Percentiles rank a stretch among this genome's conserved stretches.
Conservation (phyloP, 176 grass and related monocot species). For the Hsuehochloa calcarea region DNA sequence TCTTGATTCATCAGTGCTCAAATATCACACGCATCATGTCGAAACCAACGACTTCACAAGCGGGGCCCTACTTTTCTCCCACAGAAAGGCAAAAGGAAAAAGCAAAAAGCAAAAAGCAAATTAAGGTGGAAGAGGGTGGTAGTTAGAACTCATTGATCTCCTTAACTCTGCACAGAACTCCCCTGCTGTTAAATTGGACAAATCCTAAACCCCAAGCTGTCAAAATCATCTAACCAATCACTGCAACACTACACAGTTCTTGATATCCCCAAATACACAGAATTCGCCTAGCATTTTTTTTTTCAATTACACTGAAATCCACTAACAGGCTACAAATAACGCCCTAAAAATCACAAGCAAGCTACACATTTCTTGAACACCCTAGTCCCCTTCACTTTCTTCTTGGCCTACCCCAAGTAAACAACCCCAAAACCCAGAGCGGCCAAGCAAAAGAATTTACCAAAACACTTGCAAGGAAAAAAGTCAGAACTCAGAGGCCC, state of each 20-base stretch:
- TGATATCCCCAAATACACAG: not conserved
- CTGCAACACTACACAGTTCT: not conserved
- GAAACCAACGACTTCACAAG: slow-evolving; percentile 28
- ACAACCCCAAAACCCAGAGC: not conserved
- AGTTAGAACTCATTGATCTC: not conserved
- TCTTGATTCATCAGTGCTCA: not conserved
- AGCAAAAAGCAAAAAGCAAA: not conserved
- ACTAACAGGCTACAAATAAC: not conserved
- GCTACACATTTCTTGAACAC: not conserved
- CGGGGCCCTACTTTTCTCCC: slow-evolving; percentile 9
- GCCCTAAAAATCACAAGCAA: not conserved
- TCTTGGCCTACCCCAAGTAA: not conserved
- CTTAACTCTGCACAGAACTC: not conserved
- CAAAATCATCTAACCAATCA: not conserved
- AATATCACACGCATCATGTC: slow-evolving; percentile 23
- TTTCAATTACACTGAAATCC: not conserved
- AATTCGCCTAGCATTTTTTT: not conserved
- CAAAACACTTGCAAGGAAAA: not conserved
- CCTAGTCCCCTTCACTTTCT: not conserved
- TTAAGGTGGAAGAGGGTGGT: not conserved
- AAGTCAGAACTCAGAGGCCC: not conserved
- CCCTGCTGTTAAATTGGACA: not conserved
- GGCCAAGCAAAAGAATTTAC: not conserved
- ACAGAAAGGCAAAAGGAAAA: not conserved
- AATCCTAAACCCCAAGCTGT: not conserved